Base-by-base conservation (phyloP, 1,139 yeast species). In the Pichia sp. region DNA sequence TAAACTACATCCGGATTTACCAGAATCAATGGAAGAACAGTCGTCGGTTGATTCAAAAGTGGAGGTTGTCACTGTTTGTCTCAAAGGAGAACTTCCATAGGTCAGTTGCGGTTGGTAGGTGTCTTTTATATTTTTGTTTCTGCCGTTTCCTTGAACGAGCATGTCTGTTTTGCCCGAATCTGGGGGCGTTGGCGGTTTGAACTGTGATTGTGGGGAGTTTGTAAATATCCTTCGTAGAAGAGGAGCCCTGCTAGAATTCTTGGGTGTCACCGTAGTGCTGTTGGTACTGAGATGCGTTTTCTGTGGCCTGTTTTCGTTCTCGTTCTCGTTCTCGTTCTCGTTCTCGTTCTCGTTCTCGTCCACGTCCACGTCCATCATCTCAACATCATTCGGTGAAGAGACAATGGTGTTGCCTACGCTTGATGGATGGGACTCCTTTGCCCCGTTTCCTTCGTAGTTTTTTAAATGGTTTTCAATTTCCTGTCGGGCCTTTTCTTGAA, bases 401-500 rank as follows among this genome's bases (percentile, higher is more conserved):
- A 16, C 23, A 16, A 1, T 16, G 23, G 23, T 1, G 23, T 16
- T 16, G 23, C 23, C 23, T 16, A 16, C 23, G 23, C 23, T 16
- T 16, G 23, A 16, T 16, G 23, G 23, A 16, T 16, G 23, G 23
- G 23, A 16, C 23, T 16, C 23, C 23, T 16, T 16, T 16, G 23
- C 23, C 23, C 23, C 23, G 23, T 16, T 16, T 16, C 2, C 23
- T 27, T 39, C 39, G 8, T 39, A 42, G n/a, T 52, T 49, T n/a
- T 49, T 48, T 10, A 61, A 45, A 37, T 58, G 61, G 5, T 52
- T 49, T 33, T 59, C 55, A 27, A 61, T 53, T 35, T 61, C 64
- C 32, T 58, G 54, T 11, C 64, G 50, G 6, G 65, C 65, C 44
- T 50, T 51, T 31, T 51, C 48, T 33, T 61, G 61, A 43, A 57